A percentile compares a stretch with the other conserved stretches of the same genome.
These are phyloP conservation scores for Astragalus membranaceus DNA, from an alignment of 306 rosid species.

Conservation along the genomic window DNA sequence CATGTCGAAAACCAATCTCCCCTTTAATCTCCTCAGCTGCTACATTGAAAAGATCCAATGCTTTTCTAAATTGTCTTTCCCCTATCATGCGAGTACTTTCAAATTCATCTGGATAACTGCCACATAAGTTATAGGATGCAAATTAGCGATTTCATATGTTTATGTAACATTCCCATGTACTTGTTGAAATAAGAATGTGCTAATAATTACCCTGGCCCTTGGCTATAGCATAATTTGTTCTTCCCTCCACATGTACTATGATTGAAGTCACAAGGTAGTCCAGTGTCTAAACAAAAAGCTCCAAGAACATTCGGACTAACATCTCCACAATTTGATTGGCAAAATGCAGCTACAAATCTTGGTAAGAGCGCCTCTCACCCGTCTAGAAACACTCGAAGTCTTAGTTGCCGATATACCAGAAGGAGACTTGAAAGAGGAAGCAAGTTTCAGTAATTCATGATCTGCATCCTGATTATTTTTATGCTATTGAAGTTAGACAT, in stretches of 20 bases:
- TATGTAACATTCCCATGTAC: constrained; percentile 7
- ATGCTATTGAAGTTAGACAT: not conserved
- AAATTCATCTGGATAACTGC: constrained; percentile 90
- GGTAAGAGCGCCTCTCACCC: constrained; percentile 69
- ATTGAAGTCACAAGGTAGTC: constrained; percentile 90
- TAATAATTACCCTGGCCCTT: constrained; percentile 82
- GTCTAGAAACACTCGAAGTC: constrained; percentile 49
- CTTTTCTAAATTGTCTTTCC: constrained; percentile 75
- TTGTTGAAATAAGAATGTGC: not conserved
- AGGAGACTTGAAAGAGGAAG: constrained; percentile 62
- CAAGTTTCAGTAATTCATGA: constrained; percentile 68
- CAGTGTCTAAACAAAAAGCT: constrained; percentile 76
- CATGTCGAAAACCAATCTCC: constrained; percentile 66
- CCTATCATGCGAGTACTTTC: constrained; percentile 92
- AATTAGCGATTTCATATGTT: constrained; percentile 20
- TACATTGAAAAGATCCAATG: constrained; percentile 60
- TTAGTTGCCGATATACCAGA: constrained; percentile 54
- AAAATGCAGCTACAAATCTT: constrained; percentile 80
- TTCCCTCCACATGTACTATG: constrained; percentile 92
- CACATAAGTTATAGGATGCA: constrained; percentile 13
- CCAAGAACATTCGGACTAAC: constrained; percentile 96
- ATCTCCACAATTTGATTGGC: constrained; percentile 94
- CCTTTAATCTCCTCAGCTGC: constrained; percentile 70
- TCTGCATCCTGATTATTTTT: constrained; percentile 38
- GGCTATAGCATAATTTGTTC: constrained; percentile 80